Evolutionary conservation across 805 yeast species (phyloP), one percentile per base, ranked within the genome.

Genomic region (Wickerhamomyces sydowiorum): DNA sequence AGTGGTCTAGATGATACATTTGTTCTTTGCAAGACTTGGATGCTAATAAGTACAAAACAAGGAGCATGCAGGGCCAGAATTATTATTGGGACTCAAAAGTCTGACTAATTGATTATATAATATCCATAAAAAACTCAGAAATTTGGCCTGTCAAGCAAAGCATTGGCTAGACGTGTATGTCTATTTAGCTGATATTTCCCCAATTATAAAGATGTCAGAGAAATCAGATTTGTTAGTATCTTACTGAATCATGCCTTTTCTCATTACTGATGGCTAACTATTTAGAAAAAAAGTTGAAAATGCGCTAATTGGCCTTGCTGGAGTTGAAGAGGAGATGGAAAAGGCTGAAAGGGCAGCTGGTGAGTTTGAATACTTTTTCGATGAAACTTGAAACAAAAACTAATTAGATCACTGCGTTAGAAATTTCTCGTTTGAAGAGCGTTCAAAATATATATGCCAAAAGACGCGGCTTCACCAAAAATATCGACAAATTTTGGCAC

Each of bases 401-500:
- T 28, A 17, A 15, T n/a, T n/a, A n/a, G n/a, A n/a, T n/a, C 7
- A 17, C 15, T 17, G 17, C 17, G 4, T 10, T 35, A 48, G 71
- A 82, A 51, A 60, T 73, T 35, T 74, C 64, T 46, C 68, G 85
- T 39, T 59, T 82, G 30, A 60, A 62, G 37, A 63, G 73, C 24
- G 72, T 87, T 7, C 74, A 72, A 48, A 75, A 79, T 17, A 67
- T 86, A 7, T 87, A 78, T 55, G 66, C 57, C 6, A 62, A 72
- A 43, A 69, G 97, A 51, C 70, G 86, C 20, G 66, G 53, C 7
- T 62, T 73, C n/a, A 67, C 81, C 14, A 42, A 52, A 5, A 59
- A 69, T 4, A 75, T 89, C 34, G 88, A 90, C 1, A 76, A 76
- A 48, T 89, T 91, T 61, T 91, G 98, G 98, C 82, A 85, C 53